Evolutionary conservation across 805 yeast species (phyloP).

Genomic region (Ogataea methylovora): DNA sequence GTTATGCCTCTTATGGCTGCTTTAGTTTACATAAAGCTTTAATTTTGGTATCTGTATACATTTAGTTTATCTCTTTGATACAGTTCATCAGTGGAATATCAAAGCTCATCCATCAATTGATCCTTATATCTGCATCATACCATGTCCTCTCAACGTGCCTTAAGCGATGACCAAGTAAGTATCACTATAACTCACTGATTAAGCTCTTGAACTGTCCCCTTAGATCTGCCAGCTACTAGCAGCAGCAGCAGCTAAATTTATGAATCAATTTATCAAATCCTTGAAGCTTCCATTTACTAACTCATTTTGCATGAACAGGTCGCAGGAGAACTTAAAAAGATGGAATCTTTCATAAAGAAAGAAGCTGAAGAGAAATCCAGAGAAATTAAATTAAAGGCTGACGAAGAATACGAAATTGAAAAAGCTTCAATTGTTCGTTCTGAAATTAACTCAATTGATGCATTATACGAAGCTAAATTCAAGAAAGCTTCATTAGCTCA

Average conservation of each 20-base stretch:
- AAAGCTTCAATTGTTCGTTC: constrained; percentile 91
- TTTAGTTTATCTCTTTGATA: too few relatives aligned
- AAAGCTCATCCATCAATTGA: too few relatives aligned
- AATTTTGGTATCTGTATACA: too few relatives aligned
- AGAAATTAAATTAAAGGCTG: constrained; percentile 92
- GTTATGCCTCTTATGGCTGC: too few relatives aligned
- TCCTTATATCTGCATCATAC: too few relatives aligned
- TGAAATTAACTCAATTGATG: constrained; percentile 84
- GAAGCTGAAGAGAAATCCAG: constrained; percentile 99
- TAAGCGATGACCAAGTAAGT: constrained; percentile 45
- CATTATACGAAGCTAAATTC: constrained; percentile 68
- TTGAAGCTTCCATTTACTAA: too few relatives aligned
- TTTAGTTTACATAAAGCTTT: too few relatives aligned
- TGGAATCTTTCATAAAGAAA: constrained; percentile 97
- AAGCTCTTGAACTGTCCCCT: background rate
- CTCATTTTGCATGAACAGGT: constrained; percentile 43
- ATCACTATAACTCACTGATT: too few relatives aligned
- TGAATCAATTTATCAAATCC: constrained; percentile 98
- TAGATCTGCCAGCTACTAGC: constrained; percentile 44
- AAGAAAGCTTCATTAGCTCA: constrained; percentile 90
- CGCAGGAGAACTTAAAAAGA: constrained; percentile 90
- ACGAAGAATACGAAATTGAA: constrained; percentile 97
- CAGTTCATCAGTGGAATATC: too few relatives aligned
- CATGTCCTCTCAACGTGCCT: constrained; percentile 28
- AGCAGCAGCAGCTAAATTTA: constrained; percentile 89